These are phyloP conservation scores for Tarenaya hassleriana DNA, from an alignment of 345 rosid species.

Conservation along the genomic window DNA sequence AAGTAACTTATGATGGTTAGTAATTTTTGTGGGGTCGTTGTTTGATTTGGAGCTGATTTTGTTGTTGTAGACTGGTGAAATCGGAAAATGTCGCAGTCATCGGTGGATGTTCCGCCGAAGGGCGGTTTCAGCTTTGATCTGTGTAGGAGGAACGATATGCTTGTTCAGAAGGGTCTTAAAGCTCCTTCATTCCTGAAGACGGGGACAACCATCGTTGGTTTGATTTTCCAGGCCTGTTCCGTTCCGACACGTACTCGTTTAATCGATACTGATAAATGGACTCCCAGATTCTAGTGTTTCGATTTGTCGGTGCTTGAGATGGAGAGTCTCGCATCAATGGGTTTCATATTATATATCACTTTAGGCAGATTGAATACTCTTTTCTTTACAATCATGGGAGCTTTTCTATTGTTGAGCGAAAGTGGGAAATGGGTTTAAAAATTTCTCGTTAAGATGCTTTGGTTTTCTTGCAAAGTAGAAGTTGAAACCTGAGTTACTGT, in stretches of 20 bases:
- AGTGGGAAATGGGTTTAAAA: no score
- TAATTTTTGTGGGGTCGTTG: not conserved
- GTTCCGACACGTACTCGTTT: not conserved
- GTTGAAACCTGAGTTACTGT: no score
- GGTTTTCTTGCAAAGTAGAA: no score
- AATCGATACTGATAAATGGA: not conserved
- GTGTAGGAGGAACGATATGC: constrained; percentile 75
- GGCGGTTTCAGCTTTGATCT: constrained; percentile 91
- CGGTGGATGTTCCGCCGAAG: constrained; percentile 43
- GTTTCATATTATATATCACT: no score
- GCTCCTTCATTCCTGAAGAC: constrained; percentile 73
- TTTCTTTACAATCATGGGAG: no score
- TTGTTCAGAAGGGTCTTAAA: constrained; percentile 50
- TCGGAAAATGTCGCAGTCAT: constrained; percentile 45
- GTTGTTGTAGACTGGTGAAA: constrained; percentile 1
- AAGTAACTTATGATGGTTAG: not conserved
- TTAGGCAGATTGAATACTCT: no score
- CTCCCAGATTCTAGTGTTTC: no score
- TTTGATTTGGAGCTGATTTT: not conserved
- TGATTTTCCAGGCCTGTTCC: constrained; percentile 55
- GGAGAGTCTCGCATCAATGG: no score
- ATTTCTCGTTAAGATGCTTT: no score
- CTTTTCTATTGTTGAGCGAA: no score
- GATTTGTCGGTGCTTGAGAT: no score
- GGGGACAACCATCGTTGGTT: constrained; percentile 92